A percentile compares a stretch with the other conserved stretches of the same genome.
These are phyloP conservation scores for Xylariaceae sp. DNA, from an alignment of 2,329 filamentous ascomycete genomes.

Conservation along the genomic window DNA sequence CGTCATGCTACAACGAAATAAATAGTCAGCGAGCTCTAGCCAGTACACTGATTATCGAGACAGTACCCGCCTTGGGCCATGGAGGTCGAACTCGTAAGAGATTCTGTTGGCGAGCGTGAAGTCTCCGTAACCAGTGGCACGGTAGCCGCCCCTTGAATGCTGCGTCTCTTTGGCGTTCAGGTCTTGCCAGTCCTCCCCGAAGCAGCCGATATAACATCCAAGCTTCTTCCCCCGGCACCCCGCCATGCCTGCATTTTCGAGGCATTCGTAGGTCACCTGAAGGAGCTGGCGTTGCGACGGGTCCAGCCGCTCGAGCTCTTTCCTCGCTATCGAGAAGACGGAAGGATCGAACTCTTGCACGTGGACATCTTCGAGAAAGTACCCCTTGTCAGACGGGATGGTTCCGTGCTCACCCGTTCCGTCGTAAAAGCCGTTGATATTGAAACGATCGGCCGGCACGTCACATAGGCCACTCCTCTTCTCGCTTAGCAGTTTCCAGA, in stretches of 20 bases:
- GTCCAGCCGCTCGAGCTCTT: slow-evolving; percentile 37
- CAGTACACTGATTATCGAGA: neutral
- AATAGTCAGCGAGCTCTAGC: neutral
- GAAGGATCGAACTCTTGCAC: slow-evolving; percentile 24
- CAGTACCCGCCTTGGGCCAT: slow-evolving; percentile 24
- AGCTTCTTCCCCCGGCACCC: slow-evolving; percentile 24
- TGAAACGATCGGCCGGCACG: slow-evolving; percentile 17
- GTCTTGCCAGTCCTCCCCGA: slow-evolving; percentile 23
- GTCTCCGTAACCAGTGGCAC: slow-evolving; percentile 31
- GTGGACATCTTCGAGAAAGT: slow-evolving; percentile 19
- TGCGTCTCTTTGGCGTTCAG: slow-evolving; percentile 8
- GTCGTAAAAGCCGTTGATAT: slow-evolving; percentile 21
- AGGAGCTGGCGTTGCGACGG: slow-evolving; percentile 38
- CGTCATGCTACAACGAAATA: slow-evolving; percentile 8
- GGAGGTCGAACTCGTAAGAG: slow-evolving; percentile 34
- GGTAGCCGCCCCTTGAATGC: slow-evolving; percentile 25
- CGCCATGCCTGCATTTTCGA: slow-evolving; percentile 35
- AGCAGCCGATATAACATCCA: slow-evolving; percentile 26
- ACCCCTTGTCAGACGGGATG: slow-evolving; percentile 21
- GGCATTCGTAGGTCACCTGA: slow-evolving; percentile 37
- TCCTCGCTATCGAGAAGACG: slow-evolving; percentile 37
- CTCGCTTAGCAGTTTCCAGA: slow-evolving; percentile 19
- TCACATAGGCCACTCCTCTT: slow-evolving; percentile 16
- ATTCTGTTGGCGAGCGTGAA: slow-evolving; percentile 36
- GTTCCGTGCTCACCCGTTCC: slow-evolving; percentile 15